These are phyloP conservation scores for Botryotinia narcissicola DNA, from an alignment of 2,329 filamentous ascomycete species.

Conservation along the genomic window DNA sequence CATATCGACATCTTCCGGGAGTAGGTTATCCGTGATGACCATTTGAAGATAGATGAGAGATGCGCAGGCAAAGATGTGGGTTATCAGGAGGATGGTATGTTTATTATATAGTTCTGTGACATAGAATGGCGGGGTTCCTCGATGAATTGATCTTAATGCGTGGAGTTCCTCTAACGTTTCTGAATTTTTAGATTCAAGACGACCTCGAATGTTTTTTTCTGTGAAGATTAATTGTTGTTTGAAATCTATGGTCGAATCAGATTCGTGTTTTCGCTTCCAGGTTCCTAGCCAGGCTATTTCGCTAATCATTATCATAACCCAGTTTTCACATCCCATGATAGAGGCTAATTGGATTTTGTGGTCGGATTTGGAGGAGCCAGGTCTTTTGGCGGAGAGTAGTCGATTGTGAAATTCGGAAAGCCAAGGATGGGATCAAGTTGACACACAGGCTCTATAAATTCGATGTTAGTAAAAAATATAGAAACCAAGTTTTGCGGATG, in stretches of 20 bases:
- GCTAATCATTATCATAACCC: constrained; percentile 52
- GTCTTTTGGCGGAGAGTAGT: constrained; percentile 3
- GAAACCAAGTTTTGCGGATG: neutral
- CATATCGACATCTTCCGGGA: constrained; percentile 4
- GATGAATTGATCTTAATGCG: neutral
- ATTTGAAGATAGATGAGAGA: constrained; percentile 28
- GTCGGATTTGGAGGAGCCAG: neutral
- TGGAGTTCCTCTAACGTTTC: constrained; percentile 9
- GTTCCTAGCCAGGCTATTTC: constrained; percentile 51
- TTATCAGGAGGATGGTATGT: constrained; percentile 21
- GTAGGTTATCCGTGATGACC: neutral
- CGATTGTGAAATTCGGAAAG: constrained; percentile 39
- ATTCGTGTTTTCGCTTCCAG: constrained; percentile 53
- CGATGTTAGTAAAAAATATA: neutral
- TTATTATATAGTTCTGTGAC: constrained; percentile 9
- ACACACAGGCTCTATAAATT: constrained; percentile 43
- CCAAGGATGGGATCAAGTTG: constrained; percentile 40
- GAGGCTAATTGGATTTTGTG: constrained; percentile 46
- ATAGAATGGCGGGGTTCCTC: neutral
- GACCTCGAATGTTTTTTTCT: neutral
- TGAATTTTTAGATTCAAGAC: constrained; percentile 4
- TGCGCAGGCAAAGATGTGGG: constrained; percentile 26
- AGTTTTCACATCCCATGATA: constrained; percentile 55
- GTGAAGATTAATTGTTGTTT: neutral
- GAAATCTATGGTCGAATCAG: constrained; percentile 40